Percentiles rank a stretch among this genome's conserved stretches.
Evolutionary conservation across 2,329 filamentous ascomycete genomes (phyloP).

Genomic region (Xylaria sp.): DNA sequence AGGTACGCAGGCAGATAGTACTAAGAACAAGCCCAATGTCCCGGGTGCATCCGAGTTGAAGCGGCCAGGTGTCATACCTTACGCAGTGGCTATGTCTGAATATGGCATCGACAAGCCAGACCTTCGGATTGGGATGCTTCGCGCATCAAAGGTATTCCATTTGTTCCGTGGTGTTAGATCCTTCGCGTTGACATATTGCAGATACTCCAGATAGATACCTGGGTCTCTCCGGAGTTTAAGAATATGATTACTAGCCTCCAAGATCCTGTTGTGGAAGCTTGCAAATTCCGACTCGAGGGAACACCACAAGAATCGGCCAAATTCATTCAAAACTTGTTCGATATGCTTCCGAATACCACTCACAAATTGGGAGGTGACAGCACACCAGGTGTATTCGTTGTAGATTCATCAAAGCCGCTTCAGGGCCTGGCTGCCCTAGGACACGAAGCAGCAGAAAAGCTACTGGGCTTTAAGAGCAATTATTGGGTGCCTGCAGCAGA

Average conservation of each 20-base stretch:
- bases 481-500: conserved; percentile 54
- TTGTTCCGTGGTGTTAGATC: neutral
- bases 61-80: conserved; percentile 49
- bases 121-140: conserved; percentile 62
- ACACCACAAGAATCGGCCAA: conserved; percentile 48
- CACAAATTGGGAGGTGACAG: conserved; percentile 70
- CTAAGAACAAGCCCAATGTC: no score
- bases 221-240: conserved; percentile 68
- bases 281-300: conserved; percentile 67
- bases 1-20: neutral
- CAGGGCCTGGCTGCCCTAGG: conserved; percentile 67
- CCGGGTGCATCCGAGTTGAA: no score
- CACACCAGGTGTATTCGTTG: conserved; percentile 79
- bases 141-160: conserved; percentile 59
- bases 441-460: conserved; percentile 33
- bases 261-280: conserved; percentile 75
- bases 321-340: conserved; percentile 70
- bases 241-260: conserved; percentile 74
- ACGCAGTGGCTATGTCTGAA: conserved; percentile 75
- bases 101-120: conserved; percentile 96
- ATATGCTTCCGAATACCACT: conserved; percentile 64
- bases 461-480: conserved; percentile 36
- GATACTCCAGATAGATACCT: conserved; percentile 69
- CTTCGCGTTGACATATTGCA: conserved; percentile 45
- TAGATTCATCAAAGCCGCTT: conserved; percentile 75